Percentiles rank a stretch among this genome's conserved stretches.
Conservation (phyloP, 2,329 filamentous ascomycete genomes). For the Aspergillus floridensis region DNA sequence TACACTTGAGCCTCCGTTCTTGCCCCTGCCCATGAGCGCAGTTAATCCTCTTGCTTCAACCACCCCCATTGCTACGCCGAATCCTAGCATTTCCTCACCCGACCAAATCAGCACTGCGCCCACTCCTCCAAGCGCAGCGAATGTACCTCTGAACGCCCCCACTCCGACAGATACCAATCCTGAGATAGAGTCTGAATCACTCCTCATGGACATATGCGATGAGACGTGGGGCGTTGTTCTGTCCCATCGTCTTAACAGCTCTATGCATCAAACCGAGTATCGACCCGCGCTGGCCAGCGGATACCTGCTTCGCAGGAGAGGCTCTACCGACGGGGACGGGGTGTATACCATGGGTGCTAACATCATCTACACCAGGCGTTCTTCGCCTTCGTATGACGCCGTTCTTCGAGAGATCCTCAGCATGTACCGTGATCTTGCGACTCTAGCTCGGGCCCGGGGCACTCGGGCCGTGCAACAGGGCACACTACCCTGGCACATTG, state of each 20-base stretch:
- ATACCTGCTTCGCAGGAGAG: constrained; percentile 47
- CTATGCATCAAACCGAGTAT: constrained; percentile 41
- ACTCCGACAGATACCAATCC: constrained; percentile 34
- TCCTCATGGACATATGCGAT: constrained; percentile 57
- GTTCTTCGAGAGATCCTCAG: constrained; percentile 42
- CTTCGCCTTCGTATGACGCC: constrained; percentile 31
- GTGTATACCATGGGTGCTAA: constrained; percentile 43
- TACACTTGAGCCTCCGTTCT: constrained; percentile 31
- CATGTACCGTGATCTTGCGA: constrained; percentile 47
- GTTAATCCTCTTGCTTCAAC: constrained; percentile 34
- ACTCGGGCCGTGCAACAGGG: constrained; percentile 41
- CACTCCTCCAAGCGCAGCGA: constrained; percentile 32
- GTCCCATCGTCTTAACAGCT: constrained; percentile 47
- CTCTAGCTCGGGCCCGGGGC: constrained; percentile 43
- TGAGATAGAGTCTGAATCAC: constrained; percentile 54
- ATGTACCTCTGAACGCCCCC: constrained; percentile 38
- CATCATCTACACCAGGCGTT: constrained; percentile 37
- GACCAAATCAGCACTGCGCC: constrained; percentile 43
- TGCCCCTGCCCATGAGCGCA: constrained; percentile 32
- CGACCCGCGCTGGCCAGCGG: constrained; percentile 46
- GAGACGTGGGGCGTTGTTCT: constrained; percentile 60
- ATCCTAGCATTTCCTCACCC: constrained; percentile 39
- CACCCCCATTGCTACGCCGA: constrained; percentile 42
- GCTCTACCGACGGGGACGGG: constrained; percentile 42
- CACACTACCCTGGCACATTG: constrained; percentile 50